A percentile compares a stretch with the other conserved stretches of the same genome.
phyloP scores from a whole-genome alignment of 2,329 filamentous ascomycete genomes.

The Coniochaeta sp. region DNA sequence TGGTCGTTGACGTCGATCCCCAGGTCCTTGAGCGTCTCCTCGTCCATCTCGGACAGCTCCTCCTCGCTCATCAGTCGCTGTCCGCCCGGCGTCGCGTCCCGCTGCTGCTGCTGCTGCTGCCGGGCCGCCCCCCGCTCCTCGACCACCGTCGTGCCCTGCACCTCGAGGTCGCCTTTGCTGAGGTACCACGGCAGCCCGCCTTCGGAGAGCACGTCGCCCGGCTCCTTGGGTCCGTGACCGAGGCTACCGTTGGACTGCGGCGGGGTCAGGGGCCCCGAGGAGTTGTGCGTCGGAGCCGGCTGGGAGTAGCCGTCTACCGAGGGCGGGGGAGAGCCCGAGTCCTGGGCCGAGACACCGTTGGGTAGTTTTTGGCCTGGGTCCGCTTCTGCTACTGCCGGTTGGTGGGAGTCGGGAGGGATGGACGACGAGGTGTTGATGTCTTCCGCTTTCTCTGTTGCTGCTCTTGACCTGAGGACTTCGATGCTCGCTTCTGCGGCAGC shows the following conservation, averaged over 20 bases:
- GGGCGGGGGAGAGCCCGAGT: slow-evolving; percentile 13
- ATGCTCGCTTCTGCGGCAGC: not conserved
- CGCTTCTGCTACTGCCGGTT: slow-evolving; percentile 9
- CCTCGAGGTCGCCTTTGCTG: slow-evolving; percentile 54
- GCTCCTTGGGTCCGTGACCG: slow-evolving; percentile 21
- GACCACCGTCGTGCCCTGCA: slow-evolving; percentile 69
- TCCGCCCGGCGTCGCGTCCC: not conserved
- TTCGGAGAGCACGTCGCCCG: slow-evolving; percentile 51
- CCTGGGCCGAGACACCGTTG: slow-evolving; percentile 18
- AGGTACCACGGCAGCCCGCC: slow-evolving; percentile 89
- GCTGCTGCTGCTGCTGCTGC: no score
- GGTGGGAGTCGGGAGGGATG: slow-evolving; percentile 20
- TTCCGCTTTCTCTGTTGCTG: slow-evolving; percentile 15
- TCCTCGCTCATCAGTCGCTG: slow-evolving; percentile 62
- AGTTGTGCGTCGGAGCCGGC: slow-evolving; percentile 22
- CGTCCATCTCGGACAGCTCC: slow-evolving; percentile 84
- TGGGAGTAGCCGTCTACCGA: slow-evolving; percentile 21
- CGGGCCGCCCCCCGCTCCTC: slow-evolving; percentile 67
- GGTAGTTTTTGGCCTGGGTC: slow-evolving; percentile 7
- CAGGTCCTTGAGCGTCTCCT: slow-evolving; percentile 75
- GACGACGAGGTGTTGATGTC: slow-evolving; percentile 18
- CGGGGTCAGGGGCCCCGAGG: slow-evolving; percentile 52
- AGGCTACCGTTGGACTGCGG: slow-evolving; percentile 57
- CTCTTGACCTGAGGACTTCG: slow-evolving; percentile 20
- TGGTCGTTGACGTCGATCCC: slow-evolving; percentile 40